Base-by-base conservation (phyloP, 768 basidiomycete genomes). In the Termitomyces eurrhizus region DNA sequence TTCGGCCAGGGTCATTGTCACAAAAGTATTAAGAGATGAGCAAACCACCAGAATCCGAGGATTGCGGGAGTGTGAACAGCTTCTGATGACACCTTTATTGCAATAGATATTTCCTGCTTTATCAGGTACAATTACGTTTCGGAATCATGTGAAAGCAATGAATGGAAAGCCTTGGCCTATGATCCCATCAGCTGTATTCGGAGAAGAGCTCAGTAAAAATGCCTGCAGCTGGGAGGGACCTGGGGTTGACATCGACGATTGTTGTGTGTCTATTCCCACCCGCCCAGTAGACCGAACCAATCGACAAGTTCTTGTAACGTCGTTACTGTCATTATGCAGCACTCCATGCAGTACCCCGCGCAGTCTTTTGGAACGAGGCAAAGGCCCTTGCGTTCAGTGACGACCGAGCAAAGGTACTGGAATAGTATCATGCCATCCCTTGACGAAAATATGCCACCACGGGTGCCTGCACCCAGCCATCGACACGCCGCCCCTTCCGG, bases 401-500 rank as follows among this genome's bases (percentile, higher is more conserved):
- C 64, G 14, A 39, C 48, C 5, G 64, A 65, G 26, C 55, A 56
- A 13, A 59, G 52, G 1, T 46, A 56, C 9, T 62, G 62, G 48
- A 56, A 57, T 24, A 61, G 52, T 42, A 60, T 61, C 7, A 60
- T 62, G 57, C 63, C 62, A 5, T 21, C 46, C 2, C 54, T 44
- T 42, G 37, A 48, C 32, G 33, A 37, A 37, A 58, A 58, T 12
- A 61, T 72, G 64, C 70, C 69, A 8, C 65, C 68, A 4, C 66
- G 71, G 42, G 65, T 74, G 24, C 68, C 71, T 50, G 62, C 72
- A 49, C 72, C 75, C 14, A 71, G 71, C 52, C 74, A 77, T 62
- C 68, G 75, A 48, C 75, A 79, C 66, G 78, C 74, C 14, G 69
- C 77, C 1, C 79, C 79, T 32, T 76, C 76, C 49, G 78, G 78